Evolutionary conservation across 2,329 filamentous ascomycete species (phyloP).

Genomic region (Hymenotorrendiella dingleyae): DNA sequence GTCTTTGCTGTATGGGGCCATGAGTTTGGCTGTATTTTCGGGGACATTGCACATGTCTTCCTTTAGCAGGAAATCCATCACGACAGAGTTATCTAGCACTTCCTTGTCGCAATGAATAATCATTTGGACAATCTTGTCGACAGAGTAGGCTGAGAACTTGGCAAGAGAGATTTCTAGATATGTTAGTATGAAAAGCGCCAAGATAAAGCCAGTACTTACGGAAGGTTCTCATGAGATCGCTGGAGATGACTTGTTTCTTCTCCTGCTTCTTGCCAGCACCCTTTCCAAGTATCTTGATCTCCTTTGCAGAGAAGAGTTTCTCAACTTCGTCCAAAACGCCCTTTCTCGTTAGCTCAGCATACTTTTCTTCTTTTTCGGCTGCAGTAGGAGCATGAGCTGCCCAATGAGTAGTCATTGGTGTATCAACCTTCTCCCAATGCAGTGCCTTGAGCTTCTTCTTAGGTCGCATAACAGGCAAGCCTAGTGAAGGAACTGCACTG

Average conservation of each 20-base stretch:
- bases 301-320: slow-evolving; percentile 94
- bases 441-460: slow-evolving; percentile 99
- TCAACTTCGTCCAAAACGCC: slow-evolving; percentile 97
- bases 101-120: slow-evolving; percentile 92
- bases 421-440: slow-evolving; percentile 98
- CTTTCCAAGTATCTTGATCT: slow-evolving; percentile 80
- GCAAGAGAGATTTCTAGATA: slow-evolving; percentile 73
- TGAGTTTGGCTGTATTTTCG: slow-evolving; percentile 81
- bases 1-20: slow-evolving; percentile 94
- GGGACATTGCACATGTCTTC: slow-evolving; percentile 90
- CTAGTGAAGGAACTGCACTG: slow-evolving; percentile 50
- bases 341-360: slow-evolving; percentile 85
- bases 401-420: slow-evolving; percentile 88
- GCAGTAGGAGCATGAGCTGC: slow-evolving; percentile 78
- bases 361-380: slow-evolving; percentile 90
- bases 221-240: slow-evolving; percentile 82
- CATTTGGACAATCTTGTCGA: slow-evolving; percentile 83
- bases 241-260: slow-evolving; percentile 95
- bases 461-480: slow-evolving; percentile 74
- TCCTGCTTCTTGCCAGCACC: slow-evolving; percentile 68
- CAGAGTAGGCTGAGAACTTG: slow-evolving; percentile 80
- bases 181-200: slow-evolving; percentile 13
- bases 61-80: slow-evolving; percentile 94
- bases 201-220: slow-evolving; percentile 46
- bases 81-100: slow-evolving; percentile 79